Percentiles rank a stretch among this genome's conserved stretches.
These are phyloP conservation scores for Friedmanniomyces endolithicus DNA, from an alignment of 495 filamentous ascomycete species.

Conservation along the genomic window DNA sequence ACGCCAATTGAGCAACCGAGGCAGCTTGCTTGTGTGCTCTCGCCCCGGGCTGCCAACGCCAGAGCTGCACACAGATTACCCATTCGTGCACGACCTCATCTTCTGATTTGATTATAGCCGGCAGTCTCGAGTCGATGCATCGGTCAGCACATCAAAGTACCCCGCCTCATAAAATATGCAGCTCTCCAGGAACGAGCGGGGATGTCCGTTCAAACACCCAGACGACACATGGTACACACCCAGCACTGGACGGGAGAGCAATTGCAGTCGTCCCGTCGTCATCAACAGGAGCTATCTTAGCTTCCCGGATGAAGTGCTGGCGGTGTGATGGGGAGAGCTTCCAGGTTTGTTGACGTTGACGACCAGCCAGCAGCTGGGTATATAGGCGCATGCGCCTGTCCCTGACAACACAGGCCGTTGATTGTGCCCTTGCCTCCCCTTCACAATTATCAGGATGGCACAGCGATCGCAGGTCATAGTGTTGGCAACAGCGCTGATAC, in stretches of 20 bases:
- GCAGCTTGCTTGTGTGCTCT: too few species aligned
- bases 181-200: background rate
- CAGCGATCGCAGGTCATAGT: background rate
- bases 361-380: too few species aligned
- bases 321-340: background rate
- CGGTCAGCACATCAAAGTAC: background rate
- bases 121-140: too few species aligned
- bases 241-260: background rate
- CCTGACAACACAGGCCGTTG: background rate
- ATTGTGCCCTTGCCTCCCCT: background rate
- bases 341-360: background rate
- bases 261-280: background rate
- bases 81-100: too few species aligned
- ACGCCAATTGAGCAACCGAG: too few species aligned
- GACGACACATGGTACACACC: too few species aligned
- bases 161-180: background rate
- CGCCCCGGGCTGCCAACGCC: too few species aligned
- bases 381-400: too few species aligned
- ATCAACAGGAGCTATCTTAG: background rate
- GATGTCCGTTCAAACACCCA: background rate
- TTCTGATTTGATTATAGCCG: too few species aligned
- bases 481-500: background rate
- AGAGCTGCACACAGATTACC: too few species aligned
- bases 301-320: background rate
- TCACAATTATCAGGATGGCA: background rate